Conservation (phyloP, 2,329 filamentous ascomycete genomes). For the Pseudogymnoascus sp. region DNA sequence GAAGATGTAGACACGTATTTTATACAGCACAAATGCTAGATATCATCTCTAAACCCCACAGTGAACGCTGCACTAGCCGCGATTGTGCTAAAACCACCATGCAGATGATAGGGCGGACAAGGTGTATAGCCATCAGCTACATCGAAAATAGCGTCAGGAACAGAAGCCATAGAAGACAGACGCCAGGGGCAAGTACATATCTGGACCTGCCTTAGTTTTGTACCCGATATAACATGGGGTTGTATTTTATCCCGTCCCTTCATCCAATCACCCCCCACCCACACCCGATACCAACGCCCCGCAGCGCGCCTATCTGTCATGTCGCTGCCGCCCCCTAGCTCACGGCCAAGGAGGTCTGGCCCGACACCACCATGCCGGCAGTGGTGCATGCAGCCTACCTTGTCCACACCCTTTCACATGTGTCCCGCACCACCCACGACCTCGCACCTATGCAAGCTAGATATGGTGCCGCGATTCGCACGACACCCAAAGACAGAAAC, state of each 20-base stretch:
- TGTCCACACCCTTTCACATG: neutral
- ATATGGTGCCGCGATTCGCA: neutral
- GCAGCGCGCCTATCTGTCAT: neutral
- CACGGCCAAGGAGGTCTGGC: neutral
- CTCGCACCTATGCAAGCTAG: neutral
- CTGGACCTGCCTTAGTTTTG: neutral
- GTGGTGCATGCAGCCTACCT: neutral
- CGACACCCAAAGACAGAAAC: neutral
- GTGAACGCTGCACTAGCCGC: too few species aligned
- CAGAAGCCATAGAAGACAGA: neutral
- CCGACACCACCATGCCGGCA: neutral
- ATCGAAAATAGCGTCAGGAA: neutral
- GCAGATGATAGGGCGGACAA: neutral
- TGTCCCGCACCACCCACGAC: neutral
- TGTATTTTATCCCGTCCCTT: neutral
- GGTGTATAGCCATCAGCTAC: neutral
- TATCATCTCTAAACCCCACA: neutral
- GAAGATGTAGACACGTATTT: neutral
- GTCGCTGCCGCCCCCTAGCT: neutral
- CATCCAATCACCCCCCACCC: neutral
- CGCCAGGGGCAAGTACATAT: neutral
- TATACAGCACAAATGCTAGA: neutral
- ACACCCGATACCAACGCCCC: neutral
- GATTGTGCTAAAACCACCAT: neutral
- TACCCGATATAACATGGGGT: neutral